Base-by-base conservation (phyloP, 305 asterid species). In the Fraxinus sp. region DNA sequence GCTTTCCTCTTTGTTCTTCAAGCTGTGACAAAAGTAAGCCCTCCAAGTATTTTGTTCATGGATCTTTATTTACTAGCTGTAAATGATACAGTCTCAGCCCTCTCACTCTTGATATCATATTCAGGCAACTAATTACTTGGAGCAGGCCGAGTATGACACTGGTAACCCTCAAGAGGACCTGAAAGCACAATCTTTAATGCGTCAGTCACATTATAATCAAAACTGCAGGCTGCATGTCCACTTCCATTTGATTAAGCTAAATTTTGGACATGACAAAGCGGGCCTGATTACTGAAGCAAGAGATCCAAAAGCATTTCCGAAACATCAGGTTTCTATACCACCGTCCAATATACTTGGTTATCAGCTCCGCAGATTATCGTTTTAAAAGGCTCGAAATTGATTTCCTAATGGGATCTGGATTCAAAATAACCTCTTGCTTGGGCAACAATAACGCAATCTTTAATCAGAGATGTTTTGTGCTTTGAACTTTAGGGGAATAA, bases 161-260 rank as follows among this genome's bases (percentile, higher is more conserved):
- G 97, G 97, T 28, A 93, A 93, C 37, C 81, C 81, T 18, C 93
- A 85, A 85, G 94, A 91, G 87, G 98, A 92, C 86, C 91, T 94
- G 82, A 92, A 94, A 94, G 89, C 97, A 5, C 92, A 92, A 83
- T 91, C 97, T 79, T 84, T 94, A 82, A 78, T 94, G 86, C 93
- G 89, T 7, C 97, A 93, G 86, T 82, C 93, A 26, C 90, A 93
- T 83, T 90, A 94, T 88, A 88, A 93, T 84, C 92, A 94, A 1
- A 91, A 83, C 91, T 94, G 77, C 98, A 85, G 88, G 86, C 91
- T 74, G 97, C 96, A n/a, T 94, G 98, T 80, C 96, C 98, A 0
- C 92, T 94, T 85, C 98, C 98, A 1, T 95, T 92, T 79, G 98
- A 94, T 76, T 98, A 94, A 87, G 98, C 98, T 79, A 92, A 94